These are phyloP conservation scores for Penicillium paxilli DNA, from an alignment of 495 filamentous ascomycete genomes.

Conservation along the genomic window DNA sequence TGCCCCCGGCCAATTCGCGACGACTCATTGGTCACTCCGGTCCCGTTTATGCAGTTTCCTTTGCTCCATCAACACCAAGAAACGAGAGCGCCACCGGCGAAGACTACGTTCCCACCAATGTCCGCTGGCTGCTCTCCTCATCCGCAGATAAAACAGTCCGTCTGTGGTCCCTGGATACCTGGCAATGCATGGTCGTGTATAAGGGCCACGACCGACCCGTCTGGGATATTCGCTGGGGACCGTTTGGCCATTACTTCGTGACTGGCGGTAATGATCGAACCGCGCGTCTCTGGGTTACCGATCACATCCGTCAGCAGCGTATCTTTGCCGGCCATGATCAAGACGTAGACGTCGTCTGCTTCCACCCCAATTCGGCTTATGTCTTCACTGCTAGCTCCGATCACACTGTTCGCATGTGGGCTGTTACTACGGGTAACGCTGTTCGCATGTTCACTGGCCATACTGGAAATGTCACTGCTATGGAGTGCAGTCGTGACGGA, in stretches of 20 bases:
- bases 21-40: slow-evolving; percentile 91
- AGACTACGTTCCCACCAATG: slow-evolving; percentile 55
- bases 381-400: slow-evolving; percentile 88
- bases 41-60: slow-evolving; percentile 84
- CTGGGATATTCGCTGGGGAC: slow-evolving; percentile 87
- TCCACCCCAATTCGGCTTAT: slow-evolving; percentile 91
- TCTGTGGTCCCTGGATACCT: slow-evolving; percentile 89
- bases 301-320: slow-evolving; percentile 84
- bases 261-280: slow-evolving; percentile 84
- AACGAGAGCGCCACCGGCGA: slow-evolving; percentile 46
- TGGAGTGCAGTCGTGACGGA: slow-evolving; percentile 84
- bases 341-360: slow-evolving; percentile 78
- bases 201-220: slow-evolving; percentile 87
- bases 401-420: slow-evolving; percentile 95
- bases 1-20: slow-evolving; percentile 61
- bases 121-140: slow-evolving; percentile 78
- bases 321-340: slow-evolving; percentile 91
- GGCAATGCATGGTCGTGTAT: slow-evolving; percentile 88
- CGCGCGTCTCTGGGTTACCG: slow-evolving; percentile 84
- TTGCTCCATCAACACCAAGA: slow-evolving; percentile 72
- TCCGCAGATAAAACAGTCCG: slow-evolving; percentile 86
- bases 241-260: slow-evolving; percentile 94
- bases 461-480: slow-evolving; percentile 74
- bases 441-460: slow-evolving; percentile 94
- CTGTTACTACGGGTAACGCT: slow-evolving; percentile 77